Conservation (phyloP, 768 basidiomycete species). For the Trametes maxima region DNA sequence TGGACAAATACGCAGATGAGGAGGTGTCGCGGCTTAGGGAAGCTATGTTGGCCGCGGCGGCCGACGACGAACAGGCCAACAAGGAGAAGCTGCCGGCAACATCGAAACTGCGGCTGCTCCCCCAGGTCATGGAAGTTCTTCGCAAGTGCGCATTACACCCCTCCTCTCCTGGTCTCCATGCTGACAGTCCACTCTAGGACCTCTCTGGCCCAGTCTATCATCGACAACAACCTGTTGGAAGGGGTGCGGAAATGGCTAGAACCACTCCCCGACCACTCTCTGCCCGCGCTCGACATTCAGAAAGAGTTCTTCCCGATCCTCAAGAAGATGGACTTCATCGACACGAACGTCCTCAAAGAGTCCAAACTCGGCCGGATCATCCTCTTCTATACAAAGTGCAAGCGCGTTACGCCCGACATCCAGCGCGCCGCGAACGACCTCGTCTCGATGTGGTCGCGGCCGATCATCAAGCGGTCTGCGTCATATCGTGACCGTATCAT, state of each 20-base stretch:
- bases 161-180: not conserved
- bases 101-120: constrained; percentile 79
- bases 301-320: constrained; percentile 85
- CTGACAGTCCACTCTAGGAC: constrained; percentile 48
- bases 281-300: constrained; percentile 96
- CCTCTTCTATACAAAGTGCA: constrained; percentile 95
- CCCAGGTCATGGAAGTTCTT: constrained; percentile 90
- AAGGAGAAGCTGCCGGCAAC: constrained; percentile 79
- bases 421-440: constrained; percentile 82
- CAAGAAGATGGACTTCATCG: constrained; percentile 90
- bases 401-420: constrained; percentile 82
- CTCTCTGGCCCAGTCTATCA: constrained; percentile 86
- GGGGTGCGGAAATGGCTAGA: constrained; percentile 92
- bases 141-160: constrained; percentile 68
- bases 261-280: constrained; percentile 87
- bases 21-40: constrained; percentile 89
- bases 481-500: constrained; percentile 77
- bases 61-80: constrained; percentile 82
- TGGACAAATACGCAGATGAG: constrained; percentile 88
- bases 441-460: constrained; percentile 84
- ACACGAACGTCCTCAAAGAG: constrained; percentile 87
- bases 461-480: constrained; percentile 88
- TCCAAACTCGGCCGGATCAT: constrained; percentile 87
- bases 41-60: constrained; percentile 84
- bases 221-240: constrained; percentile 92